Conservation (phyloP, 78 protist species). For the Cavenderia fasciculata region DNA sequence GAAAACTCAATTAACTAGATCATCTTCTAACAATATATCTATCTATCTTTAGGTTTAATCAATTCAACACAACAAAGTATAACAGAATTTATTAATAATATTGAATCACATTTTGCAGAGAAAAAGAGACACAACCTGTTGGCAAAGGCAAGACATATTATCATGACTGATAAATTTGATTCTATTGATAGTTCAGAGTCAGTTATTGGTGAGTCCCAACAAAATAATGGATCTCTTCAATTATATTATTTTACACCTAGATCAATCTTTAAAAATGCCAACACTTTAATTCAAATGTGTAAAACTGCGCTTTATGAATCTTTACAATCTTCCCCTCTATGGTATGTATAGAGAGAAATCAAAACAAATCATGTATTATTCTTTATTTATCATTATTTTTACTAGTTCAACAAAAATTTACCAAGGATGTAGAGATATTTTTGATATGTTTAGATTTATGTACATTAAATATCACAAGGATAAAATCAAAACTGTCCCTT, state of each 20-base stretch:
- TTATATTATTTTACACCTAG: conserved; percentile 36
- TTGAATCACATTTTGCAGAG: conserved; percentile 57
- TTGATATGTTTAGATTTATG: conserved; percentile 23
- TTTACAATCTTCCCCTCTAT: not conserved
- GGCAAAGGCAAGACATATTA: conserved; percentile 27
- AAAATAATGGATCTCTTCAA: not conserved
- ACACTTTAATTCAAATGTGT: not conserved
- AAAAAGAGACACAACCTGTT: conserved; percentile 33
- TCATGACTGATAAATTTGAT: conserved; percentile 22
- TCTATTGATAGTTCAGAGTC: conserved; percentile 27
- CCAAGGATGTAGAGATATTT: conserved; percentile 62
- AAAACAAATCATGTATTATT: no score
- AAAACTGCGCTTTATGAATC: conserved; percentile 13
- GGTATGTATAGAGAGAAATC: not conserved
- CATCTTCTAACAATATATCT: not conserved
- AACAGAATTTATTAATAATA: conserved; percentile 6
- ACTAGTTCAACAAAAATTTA: conserved; percentile 9
- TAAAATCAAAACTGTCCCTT: conserved; percentile 6
- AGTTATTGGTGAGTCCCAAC: conserved; percentile 21
- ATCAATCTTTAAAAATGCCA: conserved; percentile 2
- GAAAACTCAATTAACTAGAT: not conserved
- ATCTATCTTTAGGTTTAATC: not conserved
- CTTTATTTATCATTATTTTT: not conserved
- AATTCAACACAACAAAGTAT: not conserved
- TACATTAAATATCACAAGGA: conserved; percentile 16